A percentile compares a stretch with the other conserved stretches of the same genome.
Conservation (phyloP, 345 rosid species). For the Aquilaria yunnanensis region DNA sequence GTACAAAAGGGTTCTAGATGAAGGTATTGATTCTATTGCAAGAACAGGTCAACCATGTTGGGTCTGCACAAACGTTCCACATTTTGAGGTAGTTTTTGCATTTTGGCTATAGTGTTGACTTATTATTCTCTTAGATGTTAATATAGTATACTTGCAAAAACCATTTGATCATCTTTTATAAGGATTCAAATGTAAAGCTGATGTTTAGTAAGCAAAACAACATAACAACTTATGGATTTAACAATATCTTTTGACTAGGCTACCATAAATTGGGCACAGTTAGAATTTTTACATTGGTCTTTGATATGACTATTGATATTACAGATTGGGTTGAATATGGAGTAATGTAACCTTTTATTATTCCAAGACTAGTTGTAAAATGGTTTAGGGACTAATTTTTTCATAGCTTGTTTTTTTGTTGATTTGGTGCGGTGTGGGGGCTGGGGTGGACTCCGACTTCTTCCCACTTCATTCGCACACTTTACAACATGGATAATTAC, state of each 20-base stretch:
- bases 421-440: no score
- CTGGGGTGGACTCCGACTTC: no score
- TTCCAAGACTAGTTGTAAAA: no score
- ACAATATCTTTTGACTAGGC: constrained; percentile 72
- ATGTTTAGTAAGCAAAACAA: constrained; percentile 88
- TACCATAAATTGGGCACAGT: constrained; percentile 93
- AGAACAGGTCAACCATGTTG: constrained; percentile 89
- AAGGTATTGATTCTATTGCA: constrained; percentile 60
- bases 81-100: constrained; percentile 92
- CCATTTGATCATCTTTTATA: constrained; percentile 74
- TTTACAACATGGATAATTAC: no score
- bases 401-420: no score
- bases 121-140: constrained; percentile 85
- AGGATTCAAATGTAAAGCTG: constrained; percentile 92
- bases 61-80: constrained; percentile 82
- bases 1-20: constrained; percentile 79
- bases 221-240: constrained; percentile 80
- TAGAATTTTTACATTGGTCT: no score
- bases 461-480: no score
- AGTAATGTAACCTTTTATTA: no score
- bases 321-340: no score
- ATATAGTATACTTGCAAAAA: constrained; percentile 78
- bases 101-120: constrained; percentile 60
- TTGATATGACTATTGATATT: no score
- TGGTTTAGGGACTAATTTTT: no score